phyloP scores from a whole-genome alignment of 805 yeast genomes.

The Candida odintsovae region DNA sequence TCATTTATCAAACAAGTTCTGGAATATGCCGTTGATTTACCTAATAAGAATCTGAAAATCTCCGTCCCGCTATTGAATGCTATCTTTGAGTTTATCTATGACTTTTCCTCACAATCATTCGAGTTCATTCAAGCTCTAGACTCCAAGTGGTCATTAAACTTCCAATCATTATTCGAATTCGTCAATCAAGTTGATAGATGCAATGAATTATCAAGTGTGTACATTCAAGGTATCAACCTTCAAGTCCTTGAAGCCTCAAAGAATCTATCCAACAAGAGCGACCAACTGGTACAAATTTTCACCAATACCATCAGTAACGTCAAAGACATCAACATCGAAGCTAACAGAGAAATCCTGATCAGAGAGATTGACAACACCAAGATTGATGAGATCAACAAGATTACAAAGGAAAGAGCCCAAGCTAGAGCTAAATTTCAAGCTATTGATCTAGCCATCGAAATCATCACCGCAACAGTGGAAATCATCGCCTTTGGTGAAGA shows the following conservation, averaged over 20 bases:
- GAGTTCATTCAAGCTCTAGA: constrained; percentile 37
- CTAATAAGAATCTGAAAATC: constrained; percentile 23
- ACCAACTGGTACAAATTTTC: constrained; percentile 21
- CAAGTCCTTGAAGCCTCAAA: constrained; percentile 30
- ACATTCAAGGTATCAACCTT: constrained; percentile 32
- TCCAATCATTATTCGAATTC: constrained; percentile 10
- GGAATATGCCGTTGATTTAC: constrained; percentile 24
- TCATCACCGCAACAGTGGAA: constrained; percentile 73
- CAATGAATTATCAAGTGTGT: constrained; percentile 29
- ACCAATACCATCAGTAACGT: constrained; percentile 22
- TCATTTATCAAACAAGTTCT: constrained; percentile 23
- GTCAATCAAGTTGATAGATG: constrained; percentile 8
- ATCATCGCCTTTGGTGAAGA: constrained; percentile 28
- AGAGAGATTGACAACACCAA: constrained; percentile 30
- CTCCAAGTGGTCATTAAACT: constrained; percentile 15
- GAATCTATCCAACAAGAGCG: constrained; percentile 10
- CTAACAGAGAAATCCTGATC: constrained; percentile 24
- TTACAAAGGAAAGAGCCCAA: constrained; percentile 33
- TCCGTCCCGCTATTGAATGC: constrained; percentile 44
- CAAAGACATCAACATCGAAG: constrained; percentile 26
- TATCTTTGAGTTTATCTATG: constrained; percentile 51
- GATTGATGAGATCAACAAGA: constrained; percentile 24
- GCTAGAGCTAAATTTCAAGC: constrained; percentile 54
- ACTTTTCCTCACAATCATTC: constrained; percentile 52
- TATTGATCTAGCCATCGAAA: constrained; percentile 66